phyloP scores from a whole-genome alignment of 2,329 filamentous ascomycete species.

The Venturia aucupariae region DNA sequence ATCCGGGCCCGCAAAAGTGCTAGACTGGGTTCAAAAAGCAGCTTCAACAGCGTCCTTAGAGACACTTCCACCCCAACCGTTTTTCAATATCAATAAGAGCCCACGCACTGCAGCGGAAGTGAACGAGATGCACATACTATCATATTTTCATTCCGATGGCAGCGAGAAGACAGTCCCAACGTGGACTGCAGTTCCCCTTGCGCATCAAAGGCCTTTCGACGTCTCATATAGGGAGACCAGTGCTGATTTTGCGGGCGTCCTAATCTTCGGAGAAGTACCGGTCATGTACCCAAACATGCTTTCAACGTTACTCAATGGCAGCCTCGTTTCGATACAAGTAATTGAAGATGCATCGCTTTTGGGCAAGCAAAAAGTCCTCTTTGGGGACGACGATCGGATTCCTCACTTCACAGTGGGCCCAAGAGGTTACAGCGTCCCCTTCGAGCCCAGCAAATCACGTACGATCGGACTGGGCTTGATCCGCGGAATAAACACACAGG shows the following conservation, averaged over 20 bases:
- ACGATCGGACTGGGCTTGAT: constrained; percentile 5
- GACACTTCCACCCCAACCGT: constrained; percentile 1
- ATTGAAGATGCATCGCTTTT: neutral
- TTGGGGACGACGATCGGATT: constrained; percentile 5
- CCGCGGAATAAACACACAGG: neutral
- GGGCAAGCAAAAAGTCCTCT: neutral
- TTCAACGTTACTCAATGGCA: constrained; percentile 9
- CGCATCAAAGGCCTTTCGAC: neutral
- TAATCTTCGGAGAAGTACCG: constrained; percentile 13
- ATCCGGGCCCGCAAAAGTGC: neutral
- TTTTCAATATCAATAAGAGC: neutral
- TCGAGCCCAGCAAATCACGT: constrained; percentile 3
- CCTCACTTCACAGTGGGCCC: neutral
- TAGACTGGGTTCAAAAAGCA: neutral
- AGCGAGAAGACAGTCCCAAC: neutral
- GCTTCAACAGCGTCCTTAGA: neutral
- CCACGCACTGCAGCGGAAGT: constrained; percentile 1
- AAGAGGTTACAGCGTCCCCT: constrained; percentile 7
- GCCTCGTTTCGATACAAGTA: constrained; percentile 7
- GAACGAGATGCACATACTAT: constrained; percentile 5
- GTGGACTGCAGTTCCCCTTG: neutral
- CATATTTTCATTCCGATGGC: constrained; percentile 7
- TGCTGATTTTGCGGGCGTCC: constrained; percentile 6
- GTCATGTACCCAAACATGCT: constrained; percentile 6
- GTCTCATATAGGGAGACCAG: neutral